Percentiles rank a stretch among this genome's conserved stretches.
These are phyloP conservation scores for Neofusicoccum umdonicola DNA, from an alignment of 2,329 filamentous ascomycete species.

Conservation along the genomic window DNA sequence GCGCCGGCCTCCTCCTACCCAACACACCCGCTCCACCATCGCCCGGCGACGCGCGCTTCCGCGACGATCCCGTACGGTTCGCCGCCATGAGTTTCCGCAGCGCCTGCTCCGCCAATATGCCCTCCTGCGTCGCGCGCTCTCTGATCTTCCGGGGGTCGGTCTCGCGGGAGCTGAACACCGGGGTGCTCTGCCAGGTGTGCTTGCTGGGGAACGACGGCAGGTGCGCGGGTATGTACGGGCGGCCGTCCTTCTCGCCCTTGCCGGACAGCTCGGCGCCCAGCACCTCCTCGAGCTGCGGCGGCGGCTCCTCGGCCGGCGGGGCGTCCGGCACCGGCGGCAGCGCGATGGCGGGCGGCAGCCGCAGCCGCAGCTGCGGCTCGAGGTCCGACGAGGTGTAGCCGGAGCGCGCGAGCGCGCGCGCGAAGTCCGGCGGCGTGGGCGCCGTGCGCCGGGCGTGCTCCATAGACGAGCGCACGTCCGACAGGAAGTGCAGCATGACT, in stretches of 20 bases:
- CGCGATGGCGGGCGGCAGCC: slow-evolving; percentile 33
- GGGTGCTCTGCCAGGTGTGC: slow-evolving; percentile 62
- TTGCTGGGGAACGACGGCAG: slow-evolving; percentile 62
- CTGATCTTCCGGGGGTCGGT: slow-evolving; percentile 59
- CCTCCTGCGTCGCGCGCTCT: slow-evolving; percentile 64
- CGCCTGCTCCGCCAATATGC: slow-evolving; percentile 63
- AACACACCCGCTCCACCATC: slow-evolving; percentile 19
- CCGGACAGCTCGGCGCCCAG: slow-evolving; percentile 53
- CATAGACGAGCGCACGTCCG: slow-evolving; percentile 58
- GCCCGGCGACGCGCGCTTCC: slow-evolving; percentile 21
- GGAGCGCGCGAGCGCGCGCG: slow-evolving; percentile 48
- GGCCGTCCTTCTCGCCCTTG: slow-evolving; percentile 45
- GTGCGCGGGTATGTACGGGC: slow-evolving; percentile 57
- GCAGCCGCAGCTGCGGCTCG: slow-evolving; percentile 32
- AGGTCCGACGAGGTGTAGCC: slow-evolving; percentile 40
- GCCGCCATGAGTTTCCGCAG: slow-evolving; percentile 57
- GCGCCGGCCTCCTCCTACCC: slow-evolving; percentile 7
- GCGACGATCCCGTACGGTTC: slow-evolving; percentile 45
- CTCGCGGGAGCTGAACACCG: slow-evolving; percentile 58
- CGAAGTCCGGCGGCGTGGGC: slow-evolving; percentile 60
- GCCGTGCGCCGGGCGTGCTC: slow-evolving; percentile 52
- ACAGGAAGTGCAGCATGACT: slow-evolving; percentile 52
- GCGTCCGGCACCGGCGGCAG: slow-evolving; percentile 44
- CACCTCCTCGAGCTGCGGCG: slow-evolving; percentile 46
- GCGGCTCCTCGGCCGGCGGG: slow-evolving; percentile 38